Conservation (phyloP, 768 basidiomycete genomes). For the Panus rudis region DNA sequence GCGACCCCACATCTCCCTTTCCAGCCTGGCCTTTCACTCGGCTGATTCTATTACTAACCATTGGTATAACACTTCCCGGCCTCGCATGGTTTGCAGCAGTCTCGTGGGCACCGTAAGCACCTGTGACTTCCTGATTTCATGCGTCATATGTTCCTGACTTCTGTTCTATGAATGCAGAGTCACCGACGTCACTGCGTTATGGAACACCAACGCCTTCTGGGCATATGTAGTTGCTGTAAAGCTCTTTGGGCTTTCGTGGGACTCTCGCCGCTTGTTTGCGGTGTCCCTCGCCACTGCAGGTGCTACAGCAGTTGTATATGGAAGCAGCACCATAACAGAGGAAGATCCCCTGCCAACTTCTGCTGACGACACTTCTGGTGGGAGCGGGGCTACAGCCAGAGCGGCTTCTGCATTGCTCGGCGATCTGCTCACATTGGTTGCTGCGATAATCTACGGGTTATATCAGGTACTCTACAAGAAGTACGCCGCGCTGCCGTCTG, state of each 20-base stretch:
- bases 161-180: conserved; percentile 39
- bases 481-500: conserved; percentile 64
- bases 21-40: conserved; percentile 30
- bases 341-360: conserved; percentile 5
- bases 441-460: conserved; percentile 64
- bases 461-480: conserved; percentile 86
- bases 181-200: conserved; percentile 73
- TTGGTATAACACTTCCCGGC: conserved; percentile 55
- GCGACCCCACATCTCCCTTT: conserved; percentile 9
- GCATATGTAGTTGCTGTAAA: conserved; percentile 83
- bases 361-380: conserved; percentile 3
- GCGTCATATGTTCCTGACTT: conserved; percentile 1
- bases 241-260: conserved; percentile 57
- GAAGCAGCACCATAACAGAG: conserved; percentile 34
- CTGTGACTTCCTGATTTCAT: neutral
- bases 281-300: conserved; percentile 79
- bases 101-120: conserved; percentile 61
- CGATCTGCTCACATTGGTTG: conserved; percentile 65
- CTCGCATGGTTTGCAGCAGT: conserved; percentile 75
- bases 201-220: conserved; percentile 90
- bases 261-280: conserved; percentile 54
- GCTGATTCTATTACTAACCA: conserved; percentile 32
- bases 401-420: conserved; percentile 52
- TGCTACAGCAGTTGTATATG: conserved; percentile 77
- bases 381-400: no score